A percentile compares a stretch with the other conserved stretches of the same genome.
Evolutionary conservation across 352 stramenopile species (phyloP).

Genomic region (Pythium myriotylum): DNA sequence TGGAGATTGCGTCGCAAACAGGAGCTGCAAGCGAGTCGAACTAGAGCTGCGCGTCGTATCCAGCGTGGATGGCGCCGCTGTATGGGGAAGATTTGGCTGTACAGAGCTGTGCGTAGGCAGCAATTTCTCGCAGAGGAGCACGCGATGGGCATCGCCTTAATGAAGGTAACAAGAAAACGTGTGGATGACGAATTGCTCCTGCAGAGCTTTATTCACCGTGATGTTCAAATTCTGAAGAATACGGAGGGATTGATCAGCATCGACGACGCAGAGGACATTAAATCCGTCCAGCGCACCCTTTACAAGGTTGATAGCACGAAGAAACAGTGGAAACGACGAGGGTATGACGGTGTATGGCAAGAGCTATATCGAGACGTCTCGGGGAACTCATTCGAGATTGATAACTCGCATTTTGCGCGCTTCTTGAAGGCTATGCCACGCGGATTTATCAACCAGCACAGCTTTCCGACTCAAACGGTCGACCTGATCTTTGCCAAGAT

Average conservation of each 20-base stretch:
- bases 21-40: slow-evolving; percentile 31
- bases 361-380: slow-evolving; percentile 56
- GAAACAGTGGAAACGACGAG: slow-evolving; percentile 47
- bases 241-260: slow-evolving; percentile 5
- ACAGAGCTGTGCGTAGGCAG: slow-evolving; percentile 38
- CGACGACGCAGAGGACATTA: slow-evolving; percentile 19
- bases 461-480: slow-evolving; percentile 55
- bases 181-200: slow-evolving; percentile 64
- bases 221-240: slow-evolving; percentile 23
- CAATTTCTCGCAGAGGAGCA: slow-evolving; percentile 59
- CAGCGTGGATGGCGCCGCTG: slow-evolving; percentile 43
- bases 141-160: slow-evolving; percentile 48
- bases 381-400: slow-evolving; percentile 52
- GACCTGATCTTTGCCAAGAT: slow-evolving; percentile 77
- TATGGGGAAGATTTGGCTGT: slow-evolving; percentile 43
- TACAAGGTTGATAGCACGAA: slow-evolving; percentile 41
- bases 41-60: slow-evolving; percentile 35
- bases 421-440: slow-evolving; percentile 67
- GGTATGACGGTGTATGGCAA: slow-evolving; percentile 73
- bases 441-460: slow-evolving; percentile 58
- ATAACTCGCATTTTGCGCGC: slow-evolving; percentile 64
- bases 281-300: slow-evolving; percentile 41
- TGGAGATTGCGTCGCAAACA: slow-evolving; percentile 41
- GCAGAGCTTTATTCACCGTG: slow-evolving; percentile 60
- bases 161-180: slow-evolving; percentile 45